Base-by-base conservation (phyloP, 2,329 filamentous ascomycete species). In the Diaporthe australafricana region DNA sequence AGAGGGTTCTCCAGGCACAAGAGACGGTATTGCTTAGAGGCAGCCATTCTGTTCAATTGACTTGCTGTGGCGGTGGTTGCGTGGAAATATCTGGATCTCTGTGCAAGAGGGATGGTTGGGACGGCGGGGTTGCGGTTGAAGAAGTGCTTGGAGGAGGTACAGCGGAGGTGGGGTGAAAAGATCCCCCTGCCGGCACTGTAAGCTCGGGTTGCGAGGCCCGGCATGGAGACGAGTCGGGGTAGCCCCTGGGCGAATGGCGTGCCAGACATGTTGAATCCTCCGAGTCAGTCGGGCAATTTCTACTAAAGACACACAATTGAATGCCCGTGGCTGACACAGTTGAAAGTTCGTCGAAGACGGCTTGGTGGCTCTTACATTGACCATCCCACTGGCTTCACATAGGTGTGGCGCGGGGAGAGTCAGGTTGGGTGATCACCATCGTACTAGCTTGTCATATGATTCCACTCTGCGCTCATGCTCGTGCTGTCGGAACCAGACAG, bases 1-100 rank as follows among this genome's bases (percentile, higher is more conserved):
- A 99, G 92, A 83, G 96, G 96, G 85, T 99, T 99, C 92, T 98
- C 96, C 79, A 99, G 86, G 85, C 93, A 96, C 80, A 98, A 89
- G 79, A 99, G 93, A 84, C 94, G 88, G 87, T 93, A 98, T 84
- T 95, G 92, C 85, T 95, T 93, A 78, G 84, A 81, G 77, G 91
- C 83, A 81, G 93, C 88, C 94, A 97, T 97, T 75, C 80, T 86
- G 79, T 75, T 79, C 48, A 75, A 75, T 75, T 73, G 76, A 32
- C 32, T 56, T 70, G 55, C 73, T 75, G 27, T 72, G 47, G 74
- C 47, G 25, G 73, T 66, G 55, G 73, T 73, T 69, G 72, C 70
- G 70, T 75, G 74, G 68, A 72, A 74, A 71, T 50, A 42, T 71
- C 57, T 68, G 65, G 42, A 56, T 70, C 53, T 67, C 71, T 71